Conservation (phyloP, 2,329 filamentous ascomycete genomes). For the Hymenoscyphus infarciens region DNA sequence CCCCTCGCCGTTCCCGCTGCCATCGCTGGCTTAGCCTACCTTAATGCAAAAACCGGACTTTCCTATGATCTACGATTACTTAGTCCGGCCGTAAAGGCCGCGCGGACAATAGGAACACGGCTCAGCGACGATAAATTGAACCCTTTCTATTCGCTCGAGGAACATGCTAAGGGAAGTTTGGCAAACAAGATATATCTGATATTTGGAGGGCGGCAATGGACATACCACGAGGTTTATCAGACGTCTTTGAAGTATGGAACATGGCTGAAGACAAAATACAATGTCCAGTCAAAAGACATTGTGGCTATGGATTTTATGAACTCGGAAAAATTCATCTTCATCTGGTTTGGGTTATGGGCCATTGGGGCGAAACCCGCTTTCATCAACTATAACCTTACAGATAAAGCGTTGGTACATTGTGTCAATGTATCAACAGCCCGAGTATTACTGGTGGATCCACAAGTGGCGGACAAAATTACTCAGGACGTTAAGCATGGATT, state of each 20-base stretch:
- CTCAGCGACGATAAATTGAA: slow-evolving; percentile 61
- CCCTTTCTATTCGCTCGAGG: slow-evolving; percentile 73
- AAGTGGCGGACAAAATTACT: slow-evolving; percentile 52
- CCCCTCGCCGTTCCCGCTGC: slow-evolving; percentile 56
- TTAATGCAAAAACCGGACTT: slow-evolving; percentile 67
- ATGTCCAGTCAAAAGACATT: slow-evolving; percentile 67
- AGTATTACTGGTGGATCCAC: slow-evolving; percentile 66
- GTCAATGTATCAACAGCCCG: slow-evolving; percentile 63
- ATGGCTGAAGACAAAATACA: slow-evolving; percentile 65
- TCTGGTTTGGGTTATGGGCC: slow-evolving; percentile 74
- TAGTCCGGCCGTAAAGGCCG: slow-evolving; percentile 47
- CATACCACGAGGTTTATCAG: slow-evolving; percentile 73
- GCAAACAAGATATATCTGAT: slow-evolving; percentile 59
- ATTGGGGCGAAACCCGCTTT: slow-evolving; percentile 81
- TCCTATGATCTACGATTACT: slow-evolving; percentile 64
- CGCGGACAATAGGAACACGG: slow-evolving; percentile 43
- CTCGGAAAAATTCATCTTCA: slow-evolving; percentile 70
- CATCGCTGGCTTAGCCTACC: slow-evolving; percentile 67
- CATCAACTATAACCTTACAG: slow-evolving; percentile 81
- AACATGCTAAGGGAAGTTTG: slow-evolving; percentile 52
- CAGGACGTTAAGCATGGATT: slow-evolving; percentile 54
- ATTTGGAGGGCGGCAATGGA: slow-evolving; percentile 66
- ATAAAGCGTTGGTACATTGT: slow-evolving; percentile 70
- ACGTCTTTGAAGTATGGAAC: slow-evolving; percentile 66
- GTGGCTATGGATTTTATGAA: slow-evolving; percentile 82